Base-by-base conservation (phyloP, 768 basidiomycete species). In the Hericium coralloides region DNA sequence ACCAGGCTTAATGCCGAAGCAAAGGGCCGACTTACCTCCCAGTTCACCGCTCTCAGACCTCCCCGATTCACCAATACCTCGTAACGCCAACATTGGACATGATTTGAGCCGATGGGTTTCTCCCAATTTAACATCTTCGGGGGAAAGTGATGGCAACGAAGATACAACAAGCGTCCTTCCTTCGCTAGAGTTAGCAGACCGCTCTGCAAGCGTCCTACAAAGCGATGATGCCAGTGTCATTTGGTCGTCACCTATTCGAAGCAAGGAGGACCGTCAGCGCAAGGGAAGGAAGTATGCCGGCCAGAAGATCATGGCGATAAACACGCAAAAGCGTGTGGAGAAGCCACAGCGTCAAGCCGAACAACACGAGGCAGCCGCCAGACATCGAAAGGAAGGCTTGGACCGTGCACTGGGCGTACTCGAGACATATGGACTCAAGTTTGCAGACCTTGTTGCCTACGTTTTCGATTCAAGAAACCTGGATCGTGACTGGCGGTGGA, bases 381-480 rank as follows among this genome's bases (percentile, higher is more conserved):
- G 38, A 47, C 2, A 15, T 14, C 17, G 49, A 41, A 37, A 18
- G n/a, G 14, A 36, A 47, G 36, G 39, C 17, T 36, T 59, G 37
- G 20, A n/a, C 5, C 31, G 22, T 9, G 48, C 53, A 12, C 47
- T 59, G 2, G 39, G 38, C 2, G 8, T 17, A 5, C 52, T 59
- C 1, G 31, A 56, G 6, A 23, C 15, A 1, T 17, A 36, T 9
- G 49, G 38, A 2, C 12, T 45, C 22, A 18, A 52, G 12, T 56
- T 47, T 18, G 52, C 39, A 4, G 52, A 51, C 36, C 38, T 50
- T 12, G 52, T 72, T 15, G 39, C 64, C 3, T 68, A 66, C 57
- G 57, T 72, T 2, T 69, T 66, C 22, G 62, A 71, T 55, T 69
- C 71, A 0, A 25, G 37, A 0, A 57, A 64, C 31, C 52, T 53